Conservation (phyloP, 441 rosid species). For the Mallotus repandus region DNA sequence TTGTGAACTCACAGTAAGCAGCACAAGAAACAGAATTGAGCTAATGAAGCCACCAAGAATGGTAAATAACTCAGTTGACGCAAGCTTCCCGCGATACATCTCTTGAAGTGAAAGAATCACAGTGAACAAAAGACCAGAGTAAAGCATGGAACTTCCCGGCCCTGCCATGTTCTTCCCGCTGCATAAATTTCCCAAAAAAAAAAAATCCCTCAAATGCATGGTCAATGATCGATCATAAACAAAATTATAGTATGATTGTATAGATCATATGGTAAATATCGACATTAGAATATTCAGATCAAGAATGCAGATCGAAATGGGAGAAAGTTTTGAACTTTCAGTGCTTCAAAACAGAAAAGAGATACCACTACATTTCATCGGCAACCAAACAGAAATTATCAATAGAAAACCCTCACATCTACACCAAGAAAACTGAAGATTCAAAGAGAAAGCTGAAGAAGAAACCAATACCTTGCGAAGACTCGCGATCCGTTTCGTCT, state of each 20-base stretch:
- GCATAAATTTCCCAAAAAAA: neutral
- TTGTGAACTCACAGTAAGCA: conserved; percentile 50
- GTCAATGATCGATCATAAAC: neutral
- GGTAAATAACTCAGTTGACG: conserved; percentile 70
- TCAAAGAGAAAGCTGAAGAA: too few species aligned
- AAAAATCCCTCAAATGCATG: neutral
- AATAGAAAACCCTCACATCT: neutral
- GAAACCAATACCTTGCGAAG: neutral
- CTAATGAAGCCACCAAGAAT: conserved; percentile 84
- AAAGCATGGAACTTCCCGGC: conserved; percentile 73
- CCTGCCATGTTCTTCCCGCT: conserved; percentile 50
- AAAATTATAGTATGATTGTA: neutral
- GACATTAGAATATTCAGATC: neutral
- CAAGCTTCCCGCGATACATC: conserved; percentile 70
- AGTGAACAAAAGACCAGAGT: conserved; percentile 53
- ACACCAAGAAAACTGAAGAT: neutral
- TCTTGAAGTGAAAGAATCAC: conserved; percentile 71
- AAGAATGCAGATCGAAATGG: neutral
- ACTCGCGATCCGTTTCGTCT: neutral
- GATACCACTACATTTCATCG: too few species aligned
- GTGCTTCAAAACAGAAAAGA: too few species aligned
- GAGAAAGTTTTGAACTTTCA: neutral
- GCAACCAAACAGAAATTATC: too few species aligned
- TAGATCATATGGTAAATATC: too few species aligned
- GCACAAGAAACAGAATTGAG: conserved; percentile 73